phyloP scores from a whole-genome alignment of 345 rosid genomes.

The Rhizophora apiculata region DNA sequence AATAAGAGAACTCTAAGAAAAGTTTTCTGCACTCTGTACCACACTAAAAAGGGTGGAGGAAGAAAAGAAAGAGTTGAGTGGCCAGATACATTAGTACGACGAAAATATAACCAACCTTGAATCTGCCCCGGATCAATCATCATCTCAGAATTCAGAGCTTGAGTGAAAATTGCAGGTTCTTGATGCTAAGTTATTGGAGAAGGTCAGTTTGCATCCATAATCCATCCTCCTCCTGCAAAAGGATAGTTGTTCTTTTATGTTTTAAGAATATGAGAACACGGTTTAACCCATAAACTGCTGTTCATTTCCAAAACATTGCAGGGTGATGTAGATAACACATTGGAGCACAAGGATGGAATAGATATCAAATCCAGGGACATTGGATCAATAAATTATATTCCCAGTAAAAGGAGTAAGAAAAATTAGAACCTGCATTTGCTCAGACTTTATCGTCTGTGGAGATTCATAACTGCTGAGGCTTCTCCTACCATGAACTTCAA shows the following conservation, averaged over 20 bases:
- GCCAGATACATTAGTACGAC: slow-evolving; percentile 46
- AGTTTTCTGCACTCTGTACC: slow-evolving; percentile 47
- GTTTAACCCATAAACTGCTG: background rate
- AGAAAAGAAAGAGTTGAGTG: slow-evolving; percentile 48
- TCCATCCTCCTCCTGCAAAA: background rate
- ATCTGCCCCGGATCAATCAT: slow-evolving; percentile 46
- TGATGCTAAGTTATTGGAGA: slow-evolving; percentile 45
- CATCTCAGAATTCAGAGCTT: slow-evolving; percentile 46
- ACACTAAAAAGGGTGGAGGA: slow-evolving; percentile 51
- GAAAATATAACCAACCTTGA: slow-evolving; percentile 52
- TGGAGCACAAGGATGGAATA: slow-evolving; percentile 28
- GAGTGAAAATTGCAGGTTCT: slow-evolving; percentile 60
- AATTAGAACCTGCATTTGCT: slow-evolving; percentile 48
- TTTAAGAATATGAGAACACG: too few species aligned
- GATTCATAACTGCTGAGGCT: slow-evolving; percentile 18
- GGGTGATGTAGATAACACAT: slow-evolving; percentile 27
- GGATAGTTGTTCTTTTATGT: background rate
- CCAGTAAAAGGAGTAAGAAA: slow-evolving; percentile 71
- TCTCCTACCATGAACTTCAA: slow-evolving; percentile 47
- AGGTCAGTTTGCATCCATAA: slow-evolving; percentile 45
- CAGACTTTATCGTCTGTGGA: slow-evolving; percentile 36
- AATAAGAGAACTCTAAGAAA: slow-evolving; percentile 44
- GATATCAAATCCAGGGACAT: slow-evolving; percentile 74
- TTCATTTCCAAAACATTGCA: slow-evolving; percentile 17
- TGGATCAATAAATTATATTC: slow-evolving; percentile 48